Percentiles rank a stretch among this genome's conserved stretches.
These are phyloP conservation scores for Pyrus bretschneideri DNA, from an alignment of 306 rosid species.

Conservation along the genomic window DNA sequence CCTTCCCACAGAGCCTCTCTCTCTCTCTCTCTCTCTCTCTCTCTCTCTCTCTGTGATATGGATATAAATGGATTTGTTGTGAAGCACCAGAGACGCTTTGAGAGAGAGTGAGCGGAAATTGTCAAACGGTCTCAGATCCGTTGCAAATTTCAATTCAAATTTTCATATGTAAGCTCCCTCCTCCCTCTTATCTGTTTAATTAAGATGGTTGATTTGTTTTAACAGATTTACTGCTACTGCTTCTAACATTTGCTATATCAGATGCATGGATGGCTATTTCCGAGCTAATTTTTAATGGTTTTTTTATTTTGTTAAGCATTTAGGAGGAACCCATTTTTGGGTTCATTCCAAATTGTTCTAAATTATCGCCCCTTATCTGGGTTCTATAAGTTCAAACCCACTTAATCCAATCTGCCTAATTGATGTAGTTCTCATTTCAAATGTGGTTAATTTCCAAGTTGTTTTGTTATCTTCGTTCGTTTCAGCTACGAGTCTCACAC, in stretches of 20 bases:
- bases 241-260: background rate
- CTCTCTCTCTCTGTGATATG: background rate
- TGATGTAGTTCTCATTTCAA: background rate
- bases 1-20: background rate
- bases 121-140: background rate
- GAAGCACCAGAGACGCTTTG: background rate
- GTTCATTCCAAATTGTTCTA: background rate
- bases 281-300: background rate
- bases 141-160: constrained; percentile 5
- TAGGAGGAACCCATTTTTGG: background rate
- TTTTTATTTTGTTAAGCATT: background rate
- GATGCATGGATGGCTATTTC: background rate
- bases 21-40: background rate
- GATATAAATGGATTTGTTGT: background rate
- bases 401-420: background rate
- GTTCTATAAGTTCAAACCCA: background rate
- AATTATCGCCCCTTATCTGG: background rate
- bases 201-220: background rate
- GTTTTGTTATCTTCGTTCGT: background rate
- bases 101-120: background rate
- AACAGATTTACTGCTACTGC: background rate
- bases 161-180: constrained; percentile 20
- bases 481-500: background rate
- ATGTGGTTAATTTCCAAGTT: background rate
- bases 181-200: background rate